Evolutionary conservation across 176 grass and related monocot species (phyloP), one percentile per base, ranked within the genome.

Genomic region (Juncus effusus): DNA sequence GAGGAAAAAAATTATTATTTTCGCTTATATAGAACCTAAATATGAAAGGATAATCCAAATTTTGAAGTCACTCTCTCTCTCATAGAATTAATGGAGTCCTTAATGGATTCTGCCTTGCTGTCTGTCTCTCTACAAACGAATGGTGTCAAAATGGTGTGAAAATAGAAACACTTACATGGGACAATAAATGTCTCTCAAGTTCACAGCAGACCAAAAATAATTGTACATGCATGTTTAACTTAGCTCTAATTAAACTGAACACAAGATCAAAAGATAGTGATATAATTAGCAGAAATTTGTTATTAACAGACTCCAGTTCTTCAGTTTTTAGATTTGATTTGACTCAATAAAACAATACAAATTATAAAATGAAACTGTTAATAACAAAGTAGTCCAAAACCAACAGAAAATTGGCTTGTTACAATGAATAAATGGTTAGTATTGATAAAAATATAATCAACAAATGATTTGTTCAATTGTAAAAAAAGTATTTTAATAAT

Each of bases 121-220:
- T 76, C 62, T 64, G 37, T 65, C 7, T 62, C 73, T 49, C 38
- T 11, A 40, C 61, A 59, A 37, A 76, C 51, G 62, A n/a, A 63
- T 75, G 72, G 56, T 53, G 51, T 62, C 60, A 39, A 42, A 6
- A 47, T 47, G 44, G 44, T 47, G 15, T 36, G 9, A 69, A 59
- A 59, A 70, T 61, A 70, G 54, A 70, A 70, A 60, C 59, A 62
- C 58, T 61, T 63, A 45, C 38, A 58, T 62, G 40, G 10, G 54
- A 78, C 55, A 70, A 71, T 16, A 52, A 69, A 52, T 51, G 64
- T 60, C 4, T 53, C 14, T 62, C 16, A 37, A 10, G 19, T 14
- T 69, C 42, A 52, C 40, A 64, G 40, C 13, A 15, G 13, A 16
- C 36, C 38, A 54, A 75, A 19, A 64, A 61, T 63, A 53, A 62